These are phyloP conservation scores for Phaeomoniella chlamydospora DNA, from an alignment of 2,329 filamentous ascomycete genomes.

Conservation along the genomic window DNA sequence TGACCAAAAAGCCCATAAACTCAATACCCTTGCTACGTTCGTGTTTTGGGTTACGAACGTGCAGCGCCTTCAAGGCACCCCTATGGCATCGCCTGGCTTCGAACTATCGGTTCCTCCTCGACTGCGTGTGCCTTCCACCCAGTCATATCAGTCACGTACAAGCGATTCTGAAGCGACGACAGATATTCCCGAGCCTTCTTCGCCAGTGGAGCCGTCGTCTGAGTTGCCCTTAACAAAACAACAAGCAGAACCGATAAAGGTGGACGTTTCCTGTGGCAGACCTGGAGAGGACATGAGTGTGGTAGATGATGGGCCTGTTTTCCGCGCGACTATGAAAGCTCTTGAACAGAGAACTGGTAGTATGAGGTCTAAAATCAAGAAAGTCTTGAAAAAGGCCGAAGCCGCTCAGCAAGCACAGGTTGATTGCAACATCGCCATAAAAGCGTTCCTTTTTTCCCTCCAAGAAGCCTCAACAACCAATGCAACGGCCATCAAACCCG, in stretches of 20 bases:
- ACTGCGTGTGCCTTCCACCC: conserved; percentile 69
- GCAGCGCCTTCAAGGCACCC: conserved; percentile 31
- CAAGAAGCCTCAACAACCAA: conserved; percentile 82
- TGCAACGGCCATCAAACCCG: conserved; percentile 90
- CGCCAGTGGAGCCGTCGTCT: conserved; percentile 11
- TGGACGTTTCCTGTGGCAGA: conserved; percentile 76
- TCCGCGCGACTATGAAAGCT: conserved; percentile 91
- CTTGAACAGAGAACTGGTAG: conserved; percentile 92
- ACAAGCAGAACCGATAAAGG: conserved; percentile 41
- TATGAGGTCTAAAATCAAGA: conserved; percentile 90
- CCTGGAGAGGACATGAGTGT: conserved; percentile 74
- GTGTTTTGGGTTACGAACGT: conserved; percentile 85
- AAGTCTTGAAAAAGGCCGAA: conserved; percentile 87
- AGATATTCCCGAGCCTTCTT: conserved; percentile 16
- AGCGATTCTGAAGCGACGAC: conserved; percentile 50
- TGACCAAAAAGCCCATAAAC: conserved; percentile 75
- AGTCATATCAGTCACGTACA: conserved; percentile 71
- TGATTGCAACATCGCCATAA: conserved; percentile 73
- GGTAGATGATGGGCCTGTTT: conserved; percentile 85
- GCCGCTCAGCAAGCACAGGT: conserved; percentile 66
- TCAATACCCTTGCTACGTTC: conserved; percentile 82
- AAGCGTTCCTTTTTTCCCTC: conserved; percentile 70
- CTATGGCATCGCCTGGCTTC: conserved; percentile 56
- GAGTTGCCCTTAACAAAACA: conserved; percentile 6
- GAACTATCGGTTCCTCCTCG: conserved; percentile 60